These are phyloP conservation scores for Kodamaea leandrae DNA, from an alignment of 805 yeast species.

Conservation along the genomic window DNA sequence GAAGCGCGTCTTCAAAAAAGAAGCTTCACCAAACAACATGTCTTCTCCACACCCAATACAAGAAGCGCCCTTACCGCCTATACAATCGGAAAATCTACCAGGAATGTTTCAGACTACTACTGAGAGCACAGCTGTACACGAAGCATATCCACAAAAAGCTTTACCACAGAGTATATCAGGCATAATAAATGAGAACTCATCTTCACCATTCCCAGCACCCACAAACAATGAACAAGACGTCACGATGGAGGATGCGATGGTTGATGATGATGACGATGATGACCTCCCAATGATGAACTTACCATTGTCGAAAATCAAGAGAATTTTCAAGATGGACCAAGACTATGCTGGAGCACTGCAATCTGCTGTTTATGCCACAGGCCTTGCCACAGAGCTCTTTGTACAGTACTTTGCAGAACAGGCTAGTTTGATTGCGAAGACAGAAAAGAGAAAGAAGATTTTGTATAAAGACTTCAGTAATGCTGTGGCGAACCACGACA, in stretches of 20 bases:
- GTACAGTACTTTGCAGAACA: slow-evolving; percentile 68
- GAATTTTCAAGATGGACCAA: slow-evolving; percentile 73
- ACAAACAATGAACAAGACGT: slow-evolving; percentile 10
- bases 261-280: slow-evolving; percentile 11
- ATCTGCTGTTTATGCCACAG: slow-evolving; percentile 70
- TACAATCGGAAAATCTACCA: not conserved
- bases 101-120: too few species aligned
- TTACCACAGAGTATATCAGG: too few species aligned
- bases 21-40: not conserved
- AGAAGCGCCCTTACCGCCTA: not conserved
- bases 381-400: slow-evolving; percentile 76
- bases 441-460: slow-evolving; percentile 66
- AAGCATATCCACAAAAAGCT: too few species aligned
- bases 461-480: slow-evolving; percentile 66
- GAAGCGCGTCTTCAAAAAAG: slow-evolving; percentile 1
- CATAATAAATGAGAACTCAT: not conserved
- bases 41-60: not conserved
- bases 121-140: too few species aligned
- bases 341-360: slow-evolving; percentile 66
- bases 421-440: slow-evolving; percentile 61
- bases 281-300: slow-evolving; percentile 22
- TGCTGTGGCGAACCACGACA: slow-evolving; percentile 58
- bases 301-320: slow-evolving; percentile 68
- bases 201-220: slow-evolving; percentile 23
- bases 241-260: slow-evolving; percentile 12